Evolutionary conservation across 768 basidiomycete species (phyloP).

Genomic region (Exsudoporus frostii): DNA sequence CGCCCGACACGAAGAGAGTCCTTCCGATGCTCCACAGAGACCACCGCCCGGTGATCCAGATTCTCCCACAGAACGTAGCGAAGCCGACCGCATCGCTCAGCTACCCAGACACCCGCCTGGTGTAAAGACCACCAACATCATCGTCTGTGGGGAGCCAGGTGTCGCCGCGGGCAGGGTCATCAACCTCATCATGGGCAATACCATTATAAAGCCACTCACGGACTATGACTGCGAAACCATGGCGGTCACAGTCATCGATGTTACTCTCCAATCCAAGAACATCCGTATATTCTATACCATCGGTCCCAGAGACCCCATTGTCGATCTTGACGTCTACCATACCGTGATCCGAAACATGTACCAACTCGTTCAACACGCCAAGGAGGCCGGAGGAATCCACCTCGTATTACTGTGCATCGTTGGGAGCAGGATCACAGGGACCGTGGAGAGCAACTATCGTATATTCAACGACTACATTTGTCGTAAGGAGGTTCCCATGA

Average conservation of each 20-base stretch:
- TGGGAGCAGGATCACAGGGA: constrained; percentile 33
- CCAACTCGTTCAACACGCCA: constrained; percentile 26
- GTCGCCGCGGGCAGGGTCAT: constrained; percentile 25
- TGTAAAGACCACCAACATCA: constrained; percentile 31
- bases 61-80: constrained; percentile 5
- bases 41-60: constrained; percentile 2
- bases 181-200: constrained; percentile 21
- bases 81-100: constrained; percentile 17
- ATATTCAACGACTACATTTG: constrained; percentile 40
- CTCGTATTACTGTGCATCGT: constrained; percentile 41
- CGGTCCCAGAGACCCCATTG: constrained; percentile 29
- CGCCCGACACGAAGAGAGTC: not conserved
- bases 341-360: constrained; percentile 24
- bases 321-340: constrained; percentile 21
- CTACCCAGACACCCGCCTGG: constrained; percentile 20
- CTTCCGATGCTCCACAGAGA: not conserved
- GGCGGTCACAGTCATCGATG: constrained; percentile 22
- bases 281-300: constrained; percentile 29
- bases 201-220: constrained; percentile 20
- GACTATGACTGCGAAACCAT: constrained; percentile 35
- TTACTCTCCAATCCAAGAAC: constrained; percentile 16
- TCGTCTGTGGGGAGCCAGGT: constrained; percentile 45
- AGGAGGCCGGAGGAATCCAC: constrained; percentile 31
- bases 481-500: constrained; percentile 31
- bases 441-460: constrained; percentile 35